Base-by-base conservation (phyloP, 208 protist species). In the Crithidia mellificae region DNA sequence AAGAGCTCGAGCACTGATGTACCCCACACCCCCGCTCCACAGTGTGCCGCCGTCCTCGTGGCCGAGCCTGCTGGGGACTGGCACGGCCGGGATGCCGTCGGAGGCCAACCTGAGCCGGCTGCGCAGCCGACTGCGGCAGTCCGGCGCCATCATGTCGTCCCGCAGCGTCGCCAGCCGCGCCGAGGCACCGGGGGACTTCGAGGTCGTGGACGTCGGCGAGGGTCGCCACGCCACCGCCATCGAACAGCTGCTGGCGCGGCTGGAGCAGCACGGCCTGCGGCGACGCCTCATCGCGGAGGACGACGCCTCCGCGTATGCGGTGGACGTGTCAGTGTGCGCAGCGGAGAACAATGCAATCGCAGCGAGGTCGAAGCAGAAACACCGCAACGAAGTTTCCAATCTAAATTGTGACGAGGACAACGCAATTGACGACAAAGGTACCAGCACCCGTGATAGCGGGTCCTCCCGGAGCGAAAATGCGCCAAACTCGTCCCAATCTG, bases 221-320 rank as follows among this genome's bases (percentile, higher is more conserved):
- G 81, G 78, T 9, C 76, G 77, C 14, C 52, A 55, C 30, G 62
- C 87, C 1, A 95, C 79, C 34, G 14, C 77, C 1, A 66, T 81
- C 14, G 91, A 96, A 68, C 75, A 93, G 39, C 65, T 92, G 11
- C 49, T 94, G 5, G 86, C 87, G 4, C 81, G 87, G 2, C 70
- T 96, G 17, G 87, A 94, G 67, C 87, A 93, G 68, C 91, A 96
- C 62, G 91, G 91, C 11, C 53, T 96, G 27, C 86, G 80, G 29
- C 86, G 91, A 11, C 88, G 79, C n/a, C 49, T 87, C 27, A 53
- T 32, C 24, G 63, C 72, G 1, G 78, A 91, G 19, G 68, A 80
- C 19, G 63, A 83, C 17, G 66, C 56, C 11, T 24, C 68, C 41
- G 56, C 63, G 41, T 72, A 82, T 36, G 62, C 50, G 14, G 68